Conservation (phyloP, 345 rosid species). For the Erysimum cheiranthoides region DNA sequence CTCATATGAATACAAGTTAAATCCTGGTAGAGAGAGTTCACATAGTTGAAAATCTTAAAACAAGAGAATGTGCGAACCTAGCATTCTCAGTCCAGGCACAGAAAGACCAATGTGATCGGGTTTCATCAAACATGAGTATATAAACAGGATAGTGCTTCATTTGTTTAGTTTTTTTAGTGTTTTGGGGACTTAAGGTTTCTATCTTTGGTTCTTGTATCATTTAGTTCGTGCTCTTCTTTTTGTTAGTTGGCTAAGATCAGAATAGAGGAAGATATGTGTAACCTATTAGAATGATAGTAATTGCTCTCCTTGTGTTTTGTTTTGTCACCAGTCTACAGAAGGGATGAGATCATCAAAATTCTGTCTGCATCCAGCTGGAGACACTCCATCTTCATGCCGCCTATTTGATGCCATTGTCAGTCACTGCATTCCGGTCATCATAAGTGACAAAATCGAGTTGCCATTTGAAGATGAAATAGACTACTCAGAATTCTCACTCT, state of each 20-base stretch:
- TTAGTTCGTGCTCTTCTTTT: conserved; percentile 8
- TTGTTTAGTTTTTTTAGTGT: conserved; percentile 1
- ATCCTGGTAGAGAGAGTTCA: not conserved
- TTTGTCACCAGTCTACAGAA: conserved; percentile 61
- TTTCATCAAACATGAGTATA: not conserved
- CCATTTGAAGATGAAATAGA: conserved; percentile 88
- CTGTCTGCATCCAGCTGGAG: conserved; percentile 92
- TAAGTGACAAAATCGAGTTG: conserved; percentile 83
- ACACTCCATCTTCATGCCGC: conserved; percentile 93
- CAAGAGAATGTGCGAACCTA: not conserved
- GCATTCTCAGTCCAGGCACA: not conserved
- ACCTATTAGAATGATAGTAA: conserved; percentile 11
- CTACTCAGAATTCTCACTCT: conserved; percentile 72
- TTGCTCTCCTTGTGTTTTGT: not conserved
- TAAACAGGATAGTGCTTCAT: conserved; percentile 4
- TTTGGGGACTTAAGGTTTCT: conserved; percentile 9
- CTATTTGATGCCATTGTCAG: conserved; percentile 87
- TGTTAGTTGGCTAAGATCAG: conserved; percentile 3
- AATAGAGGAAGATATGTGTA: conserved; percentile 11
- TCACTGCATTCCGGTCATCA: conserved; percentile 85
- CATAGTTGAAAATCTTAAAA: not conserved
- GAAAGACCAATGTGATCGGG: not conserved
- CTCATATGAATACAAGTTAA: not conserved
- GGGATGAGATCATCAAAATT: conserved; percentile 91
- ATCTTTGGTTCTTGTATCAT: conserved; percentile 18